Evolutionary conservation across 1,284 basidiomycete species (phyloP).

Genomic region (Cystobasidium pallidum): DNA sequence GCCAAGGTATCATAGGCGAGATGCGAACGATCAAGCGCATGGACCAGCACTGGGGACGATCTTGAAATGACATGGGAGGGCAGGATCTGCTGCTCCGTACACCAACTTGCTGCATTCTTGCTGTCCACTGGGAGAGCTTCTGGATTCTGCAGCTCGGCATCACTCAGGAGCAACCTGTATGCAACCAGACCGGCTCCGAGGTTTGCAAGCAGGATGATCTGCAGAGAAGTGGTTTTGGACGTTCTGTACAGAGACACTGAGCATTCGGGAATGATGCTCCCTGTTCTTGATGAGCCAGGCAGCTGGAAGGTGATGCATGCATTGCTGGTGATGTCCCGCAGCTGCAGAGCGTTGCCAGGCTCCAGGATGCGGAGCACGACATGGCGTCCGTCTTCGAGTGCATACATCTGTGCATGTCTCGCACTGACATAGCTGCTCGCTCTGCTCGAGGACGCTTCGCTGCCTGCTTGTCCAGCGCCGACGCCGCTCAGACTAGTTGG

Average conservation of each 20-base stretch:
- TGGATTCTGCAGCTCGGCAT: slow-evolving; percentile 6
- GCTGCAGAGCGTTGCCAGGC: slow-evolving; percentile 15
- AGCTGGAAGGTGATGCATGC: slow-evolving; percentile 20
- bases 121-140: slow-evolving; percentile 3
- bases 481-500: slow-evolving; percentile 17
- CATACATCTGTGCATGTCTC: slow-evolving; percentile 12
- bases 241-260: slow-evolving; percentile 6
- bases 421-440: slow-evolving; percentile 15
- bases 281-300: slow-evolving; percentile 8
- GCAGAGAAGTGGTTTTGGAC: background rate
- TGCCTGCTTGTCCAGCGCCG: slow-evolving; percentile 10
- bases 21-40: background rate
- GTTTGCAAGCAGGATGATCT: slow-evolving; percentile 13
- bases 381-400: slow-evolving; percentile 3
- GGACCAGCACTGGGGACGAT: slow-evolving; percentile 9
- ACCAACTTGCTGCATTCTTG: slow-evolving; percentile 1
- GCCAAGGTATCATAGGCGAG: slow-evolving; percentile 16
- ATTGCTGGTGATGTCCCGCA: background rate
- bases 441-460: background rate
- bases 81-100: slow-evolving; percentile 26
- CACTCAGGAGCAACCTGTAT: slow-evolving; percentile 10
- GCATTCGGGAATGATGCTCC: slow-evolving; percentile 27
- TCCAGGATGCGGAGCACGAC: slow-evolving; percentile 21
- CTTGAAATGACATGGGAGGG: slow-evolving; percentile 16
- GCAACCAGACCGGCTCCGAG: slow-evolving; percentile 26